Evolutionary conservation across 371 early-diverging fungal genomes (phyloP).

Genomic region (Mucor piriformis): DNA sequence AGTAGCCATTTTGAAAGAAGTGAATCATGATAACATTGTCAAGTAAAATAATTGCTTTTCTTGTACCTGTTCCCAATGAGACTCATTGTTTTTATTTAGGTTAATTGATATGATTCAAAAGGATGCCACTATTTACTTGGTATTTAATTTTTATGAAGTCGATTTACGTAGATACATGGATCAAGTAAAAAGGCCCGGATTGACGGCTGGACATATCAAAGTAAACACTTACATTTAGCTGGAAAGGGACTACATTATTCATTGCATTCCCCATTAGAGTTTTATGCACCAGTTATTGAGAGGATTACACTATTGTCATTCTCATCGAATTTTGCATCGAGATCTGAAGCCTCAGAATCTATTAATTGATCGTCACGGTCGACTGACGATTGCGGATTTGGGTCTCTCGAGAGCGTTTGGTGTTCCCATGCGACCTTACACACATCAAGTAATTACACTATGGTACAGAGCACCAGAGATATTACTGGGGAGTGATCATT

Average conservation of each 20-base stretch:
- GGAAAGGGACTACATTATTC: neutral
- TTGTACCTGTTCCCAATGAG: no score
- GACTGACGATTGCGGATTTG: conserved; percentile 94
- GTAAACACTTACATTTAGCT: conserved; percentile 38
- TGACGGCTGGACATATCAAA: conserved; percentile 71
- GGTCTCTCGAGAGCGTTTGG: conserved; percentile 92
- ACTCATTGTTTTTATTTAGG: no score
- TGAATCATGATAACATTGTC: conserved; percentile 92
- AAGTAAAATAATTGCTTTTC: conserved; percentile 49
- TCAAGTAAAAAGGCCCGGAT: conserved; percentile 56
- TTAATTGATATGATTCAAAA: conserved; percentile 92
- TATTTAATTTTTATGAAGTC: conserved; percentile 95
- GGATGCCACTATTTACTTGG: conserved; percentile 90
- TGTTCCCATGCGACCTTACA: conserved; percentile 89
- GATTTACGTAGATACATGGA: conserved; percentile 97
- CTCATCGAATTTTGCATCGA: conserved; percentile 88
- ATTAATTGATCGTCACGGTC: conserved; percentile 87
- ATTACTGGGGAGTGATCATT: conserved; percentile 87
- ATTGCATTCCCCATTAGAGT: no score
- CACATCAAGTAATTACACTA: conserved; percentile 97
- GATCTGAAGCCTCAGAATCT: conserved; percentile 95
- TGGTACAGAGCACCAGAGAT: conserved; percentile 99
- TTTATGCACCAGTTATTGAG: conserved; percentile 87
- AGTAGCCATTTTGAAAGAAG: conserved; percentile 95
- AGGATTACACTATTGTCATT: conserved; percentile 88